Conservation (phyloP, 441 rosid species). For the Monsonia emarginata region DNA sequence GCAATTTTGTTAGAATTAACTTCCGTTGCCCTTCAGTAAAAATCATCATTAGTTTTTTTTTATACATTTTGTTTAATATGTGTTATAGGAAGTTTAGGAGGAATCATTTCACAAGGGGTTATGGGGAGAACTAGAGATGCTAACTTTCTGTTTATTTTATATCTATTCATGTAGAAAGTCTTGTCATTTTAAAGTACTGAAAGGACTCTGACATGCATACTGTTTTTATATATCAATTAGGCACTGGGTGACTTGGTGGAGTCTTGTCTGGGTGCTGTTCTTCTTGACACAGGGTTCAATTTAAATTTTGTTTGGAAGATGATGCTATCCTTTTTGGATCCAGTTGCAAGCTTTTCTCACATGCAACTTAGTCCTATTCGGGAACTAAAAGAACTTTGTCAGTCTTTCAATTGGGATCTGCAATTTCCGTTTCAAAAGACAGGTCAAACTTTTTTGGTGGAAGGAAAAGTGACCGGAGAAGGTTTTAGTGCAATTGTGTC, state of each 20-base stretch:
- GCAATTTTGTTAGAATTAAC: no score
- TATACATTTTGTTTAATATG: not conserved
- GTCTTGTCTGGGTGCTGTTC: conserved; percentile 72
- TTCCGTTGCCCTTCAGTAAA: not conserved
- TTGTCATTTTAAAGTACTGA: conserved; percentile 6
- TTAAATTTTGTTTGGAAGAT: conserved; percentile 57
- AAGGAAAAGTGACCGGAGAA: conserved; percentile 38
- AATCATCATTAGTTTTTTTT: not conserved
- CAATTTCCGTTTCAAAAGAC: conserved; percentile 26
- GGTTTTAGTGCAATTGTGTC: conserved; percentile 32
- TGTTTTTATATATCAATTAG: conserved; percentile 31
- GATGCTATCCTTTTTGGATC: conserved; percentile 65
- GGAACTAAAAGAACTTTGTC: conserved; percentile 69
- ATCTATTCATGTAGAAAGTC: not conserved
- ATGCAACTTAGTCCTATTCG: conserved; percentile 58
- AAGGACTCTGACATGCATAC: conserved; percentile 11
- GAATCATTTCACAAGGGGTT: not conserved
- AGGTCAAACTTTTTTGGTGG: conserved; percentile 37
- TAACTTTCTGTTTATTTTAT: not conserved
- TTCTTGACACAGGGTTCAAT: conserved; percentile 74
- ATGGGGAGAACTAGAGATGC: not conserved
- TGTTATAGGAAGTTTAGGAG: not conserved
- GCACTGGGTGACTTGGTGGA: conserved; percentile 92
- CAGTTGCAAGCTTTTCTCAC: conserved; percentile 44
- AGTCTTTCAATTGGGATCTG: conserved; percentile 46